Conservation (phyloP, 176 grass and related monocot genomes). For the Cenchrus americanus region DNA sequence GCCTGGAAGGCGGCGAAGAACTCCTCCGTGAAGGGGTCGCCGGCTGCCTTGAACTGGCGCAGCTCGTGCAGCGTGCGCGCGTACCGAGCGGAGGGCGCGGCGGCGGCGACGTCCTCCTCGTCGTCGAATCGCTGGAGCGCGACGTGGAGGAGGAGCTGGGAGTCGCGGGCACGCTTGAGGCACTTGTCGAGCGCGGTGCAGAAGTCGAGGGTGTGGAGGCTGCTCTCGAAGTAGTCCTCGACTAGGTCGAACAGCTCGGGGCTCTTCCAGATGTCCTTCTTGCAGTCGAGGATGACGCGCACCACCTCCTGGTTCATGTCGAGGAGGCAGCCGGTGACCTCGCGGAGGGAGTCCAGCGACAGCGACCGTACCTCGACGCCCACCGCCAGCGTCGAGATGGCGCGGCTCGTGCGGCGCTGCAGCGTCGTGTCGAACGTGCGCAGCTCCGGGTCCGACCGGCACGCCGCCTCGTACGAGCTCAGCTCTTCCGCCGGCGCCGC, state of each 20-base stretch:
- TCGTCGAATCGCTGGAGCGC: conserved; percentile 87
- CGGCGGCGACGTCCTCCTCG: conserved; percentile 39
- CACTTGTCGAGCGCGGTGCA: conserved; percentile 95
- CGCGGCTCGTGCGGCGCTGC: conserved; percentile 84
- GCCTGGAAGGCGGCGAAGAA: conserved; percentile 81
- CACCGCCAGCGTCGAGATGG: conserved; percentile 79
- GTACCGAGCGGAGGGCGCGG: conserved; percentile 52
- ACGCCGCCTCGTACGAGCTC: conserved; percentile 92
- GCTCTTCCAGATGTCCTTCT: conserved; percentile 97
- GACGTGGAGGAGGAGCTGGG: conserved; percentile 85
- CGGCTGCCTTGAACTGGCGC: conserved; percentile 72
- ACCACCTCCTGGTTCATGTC: conserved; percentile 99
- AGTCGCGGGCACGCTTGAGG: conserved; percentile 90
- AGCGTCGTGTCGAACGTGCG: conserved; percentile 83
- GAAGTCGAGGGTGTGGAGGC: conserved; percentile 95
- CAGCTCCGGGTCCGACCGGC: conserved; percentile 82
- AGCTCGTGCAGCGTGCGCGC: conserved; percentile 79
- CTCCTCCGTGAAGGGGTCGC: conserved; percentile 87
- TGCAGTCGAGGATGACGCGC: conserved; percentile 83
- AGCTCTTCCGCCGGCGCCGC: conserved; percentile 57
- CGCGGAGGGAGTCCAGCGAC: conserved; percentile 79
- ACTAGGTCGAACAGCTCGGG: conserved; percentile 84
- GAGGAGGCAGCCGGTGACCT: conserved; percentile 89
- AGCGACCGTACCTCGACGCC: conserved; percentile 84
- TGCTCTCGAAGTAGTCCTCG: conserved; percentile 95